Base-by-base conservation (phyloP, 2,329 filamentous ascomycete genomes). In the Xylaria sp. region DNA sequence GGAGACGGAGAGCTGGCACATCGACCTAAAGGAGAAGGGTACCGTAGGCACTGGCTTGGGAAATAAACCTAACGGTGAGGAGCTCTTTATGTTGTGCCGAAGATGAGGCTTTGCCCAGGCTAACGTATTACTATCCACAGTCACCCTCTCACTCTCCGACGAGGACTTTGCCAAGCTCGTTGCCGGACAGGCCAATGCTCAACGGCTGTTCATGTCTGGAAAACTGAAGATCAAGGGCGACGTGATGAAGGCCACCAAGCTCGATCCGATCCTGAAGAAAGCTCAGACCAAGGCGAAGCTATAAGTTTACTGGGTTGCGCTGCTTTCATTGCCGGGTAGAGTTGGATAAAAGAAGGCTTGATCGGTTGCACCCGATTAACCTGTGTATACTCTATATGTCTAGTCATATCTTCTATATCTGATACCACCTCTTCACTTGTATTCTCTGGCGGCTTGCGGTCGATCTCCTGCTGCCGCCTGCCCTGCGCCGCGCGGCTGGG, bases 181-280 rank as follows among this genome's bases (percentile, higher is more conserved):
- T 63, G 78, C 85, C 45, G 96, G 96, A 79, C 93, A 97, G 85
- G 93, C 93, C 76, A 97, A 98, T 79, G 94, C 96, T 65, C 96
- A 99, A 86, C 90, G 91, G 75, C 85, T 99, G 72, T 98, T 98
- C 84, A 98, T 99, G 95, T 89, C 89, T n/a, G 96, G 96, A 77
- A 98, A 97, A 87, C 86, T 99, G 79, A 99, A 98, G 92, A 89
- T 98, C 80, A 97, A 94, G 89, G 96, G 96, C 71, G 94, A 98
- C 81, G 90, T 98, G 69, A 98, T 98, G 95, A 98, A 98, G 89
- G 92, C 96, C 45, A 98, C 94, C 69, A 97, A 97, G 90, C 89
- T 98, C 82, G 94, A 98, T 83, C 92, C 93, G 48, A 92, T 98
- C 77, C 84, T 97, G 73, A 94, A 93, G 87, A 96, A 94, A 86